These are phyloP conservation scores for Ceratocystis papillata DNA, from an alignment of 2,329 filamentous ascomycete genomes.

Conservation along the genomic window DNA sequence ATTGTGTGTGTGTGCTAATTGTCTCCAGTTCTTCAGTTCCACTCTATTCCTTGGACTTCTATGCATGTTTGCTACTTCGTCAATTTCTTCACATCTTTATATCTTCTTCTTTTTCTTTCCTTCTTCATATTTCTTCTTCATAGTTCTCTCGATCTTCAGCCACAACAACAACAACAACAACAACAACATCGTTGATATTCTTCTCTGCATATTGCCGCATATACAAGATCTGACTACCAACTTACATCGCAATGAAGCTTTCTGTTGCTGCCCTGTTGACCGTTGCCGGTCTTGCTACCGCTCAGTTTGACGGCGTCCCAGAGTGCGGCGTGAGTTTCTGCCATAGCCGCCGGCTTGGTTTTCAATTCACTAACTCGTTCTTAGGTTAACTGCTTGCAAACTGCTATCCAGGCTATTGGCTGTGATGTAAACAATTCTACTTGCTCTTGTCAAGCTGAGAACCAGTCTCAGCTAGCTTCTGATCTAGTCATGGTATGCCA, in stretches of 20 bases:
- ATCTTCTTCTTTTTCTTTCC: conserved; percentile 8
- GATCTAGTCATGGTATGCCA: conserved; percentile 25
- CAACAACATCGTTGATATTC: background rate
- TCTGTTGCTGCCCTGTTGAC: conserved; percentile 27
- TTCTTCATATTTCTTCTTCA: conserved; percentile 6
- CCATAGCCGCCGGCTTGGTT: background rate
- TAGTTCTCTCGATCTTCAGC: background rate
- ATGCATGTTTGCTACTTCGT: conserved; percentile 11
- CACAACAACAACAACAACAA: background rate
- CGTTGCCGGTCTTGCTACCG: conserved; percentile 31
- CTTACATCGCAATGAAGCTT: conserved; percentile 35
- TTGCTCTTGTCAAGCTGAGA: conserved; percentile 34
- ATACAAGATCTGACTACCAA: background rate
- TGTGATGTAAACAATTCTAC: conserved; percentile 32
- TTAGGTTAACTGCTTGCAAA: conserved; percentile 31
- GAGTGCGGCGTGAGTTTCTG: conserved; percentile 34
- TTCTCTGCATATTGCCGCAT: background rate
- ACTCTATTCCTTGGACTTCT: background rate
- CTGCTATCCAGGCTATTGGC: conserved; percentile 32
- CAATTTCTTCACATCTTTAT: conserved; percentile 3
- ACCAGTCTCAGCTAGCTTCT: conserved; percentile 30
- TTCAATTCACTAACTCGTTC: conserved; percentile 10
- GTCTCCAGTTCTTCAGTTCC: conserved; percentile 1
- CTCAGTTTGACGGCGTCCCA: conserved; percentile 33
- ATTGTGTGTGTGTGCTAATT: background rate